Evolutionary conservation across 129 eudicot species (phyloP).

Genomic region (Arctium lappa): DNA sequence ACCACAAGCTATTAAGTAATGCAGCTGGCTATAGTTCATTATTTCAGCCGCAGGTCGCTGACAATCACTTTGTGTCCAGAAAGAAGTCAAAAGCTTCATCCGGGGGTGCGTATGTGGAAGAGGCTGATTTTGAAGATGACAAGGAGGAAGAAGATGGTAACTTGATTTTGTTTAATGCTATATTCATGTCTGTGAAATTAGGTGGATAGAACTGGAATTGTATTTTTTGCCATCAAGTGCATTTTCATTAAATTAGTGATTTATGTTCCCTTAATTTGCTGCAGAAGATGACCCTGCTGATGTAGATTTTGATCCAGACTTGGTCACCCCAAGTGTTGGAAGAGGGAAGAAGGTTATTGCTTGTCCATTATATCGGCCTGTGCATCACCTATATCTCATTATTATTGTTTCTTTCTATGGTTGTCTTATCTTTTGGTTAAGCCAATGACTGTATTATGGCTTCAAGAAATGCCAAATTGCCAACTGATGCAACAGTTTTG

Average conservation of each 20-base stretch:
- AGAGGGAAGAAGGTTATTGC: conserved; percentile 49
- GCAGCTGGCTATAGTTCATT: conserved; percentile 44
- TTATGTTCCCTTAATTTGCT: conserved; percentile 11
- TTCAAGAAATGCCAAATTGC: conserved; percentile 15
- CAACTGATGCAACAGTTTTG: not conserved
- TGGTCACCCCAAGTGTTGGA: conserved; percentile 43
- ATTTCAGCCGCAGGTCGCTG: conserved; percentile 34
- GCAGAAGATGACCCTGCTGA: conserved; percentile 99
- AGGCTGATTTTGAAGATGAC: conserved; percentile 58
- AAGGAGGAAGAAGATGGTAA: conserved; percentile 65
- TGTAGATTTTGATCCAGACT: conserved; percentile 91
- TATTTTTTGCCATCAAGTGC: not conserved
- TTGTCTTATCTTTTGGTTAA: conserved; percentile 10
- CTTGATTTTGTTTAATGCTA: conserved; percentile 2
- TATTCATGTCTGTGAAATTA: conserved; percentile 5
- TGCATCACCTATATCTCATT: not conserved
- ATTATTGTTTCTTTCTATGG: not conserved
- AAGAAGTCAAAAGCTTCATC: conserved; percentile 51
- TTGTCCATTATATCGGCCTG: conserved; percentile 7
- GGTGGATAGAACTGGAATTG: not conserved
- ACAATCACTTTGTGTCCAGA: conserved; percentile 28
- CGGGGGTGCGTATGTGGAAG: conserved; percentile 40
- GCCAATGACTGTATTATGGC: conserved; percentile 2
- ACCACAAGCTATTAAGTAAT: conserved; percentile 42
- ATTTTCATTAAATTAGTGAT: not conserved